Percentiles rank a stretch among this genome's conserved stretches.
Evolutionary conservation across 78 protist genomes (phyloP).

Genomic region (Corallochytrium limacisporum): DNA sequence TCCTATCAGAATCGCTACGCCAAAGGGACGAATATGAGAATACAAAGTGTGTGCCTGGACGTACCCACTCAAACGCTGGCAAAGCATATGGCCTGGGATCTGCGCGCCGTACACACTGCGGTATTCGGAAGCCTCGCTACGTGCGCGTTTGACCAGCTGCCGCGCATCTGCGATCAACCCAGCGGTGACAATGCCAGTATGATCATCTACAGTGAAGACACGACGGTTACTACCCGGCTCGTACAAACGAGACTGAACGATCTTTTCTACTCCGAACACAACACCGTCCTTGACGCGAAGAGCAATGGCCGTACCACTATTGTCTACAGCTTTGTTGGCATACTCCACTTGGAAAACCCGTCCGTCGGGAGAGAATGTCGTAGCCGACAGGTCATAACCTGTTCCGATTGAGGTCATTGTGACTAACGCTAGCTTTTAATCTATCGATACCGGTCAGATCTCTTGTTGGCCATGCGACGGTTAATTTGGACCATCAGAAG

Average conservation of each 20-base stretch:
- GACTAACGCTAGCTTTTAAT: no score
- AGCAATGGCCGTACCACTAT: conserved; percentile 85
- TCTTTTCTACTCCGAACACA: conserved; percentile 93
- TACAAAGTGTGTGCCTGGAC: conserved; percentile 69
- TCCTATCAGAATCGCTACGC: conserved; percentile 69
- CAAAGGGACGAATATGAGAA: conserved; percentile 88
- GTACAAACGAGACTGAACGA: conserved; percentile 69
- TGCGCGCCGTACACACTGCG: conserved; percentile 32
- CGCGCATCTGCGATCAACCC: conserved; percentile 87
- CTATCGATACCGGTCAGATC: no score
- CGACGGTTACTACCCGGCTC: conserved; percentile 58
- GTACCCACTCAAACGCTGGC: not conserved
- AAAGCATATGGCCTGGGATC: conserved; percentile 51
- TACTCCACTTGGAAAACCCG: conserved; percentile 97
- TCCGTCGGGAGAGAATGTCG: conserved; percentile 82
- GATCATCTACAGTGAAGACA: conserved; percentile 56
- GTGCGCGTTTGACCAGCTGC: conserved; percentile 59
- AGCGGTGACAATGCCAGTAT: conserved; percentile 62
- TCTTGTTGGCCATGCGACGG: no score
- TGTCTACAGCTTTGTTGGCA: conserved; percentile 96
- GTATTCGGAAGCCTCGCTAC: conserved; percentile 69
- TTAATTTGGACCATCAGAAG: no score
- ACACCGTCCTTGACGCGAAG: conserved; percentile 89
- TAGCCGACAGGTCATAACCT: conserved; percentile 5
- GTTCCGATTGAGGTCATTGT: conserved; percentile 2